Base-by-base conservation (phyloP, 163 green algal genomes). In the Scenedesmus sp. region DNA sequence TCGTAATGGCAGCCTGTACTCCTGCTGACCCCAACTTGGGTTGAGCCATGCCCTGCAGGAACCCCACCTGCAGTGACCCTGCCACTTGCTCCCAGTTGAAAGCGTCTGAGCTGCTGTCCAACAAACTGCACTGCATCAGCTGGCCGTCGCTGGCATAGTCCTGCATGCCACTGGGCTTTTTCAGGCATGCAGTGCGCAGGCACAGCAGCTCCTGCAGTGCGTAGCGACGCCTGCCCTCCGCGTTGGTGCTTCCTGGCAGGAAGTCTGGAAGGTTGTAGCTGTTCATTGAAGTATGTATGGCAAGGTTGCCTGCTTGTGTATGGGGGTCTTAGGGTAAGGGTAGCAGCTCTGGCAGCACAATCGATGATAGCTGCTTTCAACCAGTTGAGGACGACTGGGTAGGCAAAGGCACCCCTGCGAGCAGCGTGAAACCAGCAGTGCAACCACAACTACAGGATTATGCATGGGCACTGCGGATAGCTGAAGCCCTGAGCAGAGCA, bases 41-140 rank as follows among this genome's bases (percentile, higher is more conserved):
- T n/a, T n/a, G n/a, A n/a, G n/a, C 33, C 73, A 83, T 83, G 73
- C 73, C 40, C 35, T 46, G 73, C 73, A 83, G 73, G 37, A 49
- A 2, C 12, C 73, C 33, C 73, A 49, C 73, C 73, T 49, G 73
- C 73, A 49, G 73, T 13, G 37, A 40, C 2, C 30, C 65, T 76
- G 65, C 65, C 65, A 76, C 7, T 18, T 76, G 65, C 65, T 76
- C 65, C 65, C 65, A 76, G 65, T 37, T 76, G 65, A 42, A 76
- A 40, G 65, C 4, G 9, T 76, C 40, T 37, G 65, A 76, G 7
- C 30, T 76, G 65, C 9, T 20, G 30, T 26, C 24, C 65, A 40
- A 7, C 30, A 40, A 35, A 49, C 73, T 49, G 37, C 73, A 46
- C 73, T 83, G 73, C 73, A 76, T 37, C 65, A 76, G 65, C 16